These are phyloP conservation scores for Pseudogymnoascus pannorum DNA, from an alignment of 2,329 filamentous ascomycete genomes.

Conservation along the genomic window DNA sequence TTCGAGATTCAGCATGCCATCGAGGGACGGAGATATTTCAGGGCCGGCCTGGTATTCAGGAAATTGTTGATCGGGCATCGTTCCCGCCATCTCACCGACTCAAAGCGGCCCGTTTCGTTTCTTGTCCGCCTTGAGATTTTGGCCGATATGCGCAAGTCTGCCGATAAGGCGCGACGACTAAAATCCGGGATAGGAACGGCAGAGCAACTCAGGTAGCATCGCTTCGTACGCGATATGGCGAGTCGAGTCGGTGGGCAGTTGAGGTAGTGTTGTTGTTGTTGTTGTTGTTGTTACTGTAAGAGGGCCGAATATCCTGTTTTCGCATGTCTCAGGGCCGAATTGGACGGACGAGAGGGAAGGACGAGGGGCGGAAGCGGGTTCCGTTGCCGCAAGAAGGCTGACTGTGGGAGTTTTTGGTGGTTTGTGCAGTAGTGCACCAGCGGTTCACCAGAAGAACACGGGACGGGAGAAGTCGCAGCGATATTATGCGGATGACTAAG, in stretches of 20 bases:
- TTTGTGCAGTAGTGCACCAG: neutral
- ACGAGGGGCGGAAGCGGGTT: neutral
- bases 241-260: neutral
- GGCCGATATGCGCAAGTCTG: neutral
- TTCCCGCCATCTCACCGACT: slow-evolving; percentile 1
- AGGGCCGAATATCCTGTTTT: slow-evolving; percentile 4
- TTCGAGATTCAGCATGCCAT: slow-evolving; percentile 10
- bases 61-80: slow-evolving; percentile 7
- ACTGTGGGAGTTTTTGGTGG: neutral
- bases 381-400: slow-evolving; percentile 6
- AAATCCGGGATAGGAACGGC: neutral
- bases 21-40: neutral
- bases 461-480: slow-evolving; percentile 4
- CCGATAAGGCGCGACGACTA: neutral
- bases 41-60: slow-evolving; percentile 1
- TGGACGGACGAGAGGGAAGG: neutral
- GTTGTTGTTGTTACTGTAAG: neutral
- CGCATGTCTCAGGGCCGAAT: neutral
- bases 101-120: neutral
- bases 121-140: neutral
- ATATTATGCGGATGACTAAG: neutral
- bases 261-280: neutral
- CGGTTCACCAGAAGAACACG: neutral
- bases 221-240: neutral
- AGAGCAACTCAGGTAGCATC: neutral